Evolutionary conservation across 2,329 filamentous ascomycete species (phyloP).

Genomic region (Epichloe sibirici): DNA sequence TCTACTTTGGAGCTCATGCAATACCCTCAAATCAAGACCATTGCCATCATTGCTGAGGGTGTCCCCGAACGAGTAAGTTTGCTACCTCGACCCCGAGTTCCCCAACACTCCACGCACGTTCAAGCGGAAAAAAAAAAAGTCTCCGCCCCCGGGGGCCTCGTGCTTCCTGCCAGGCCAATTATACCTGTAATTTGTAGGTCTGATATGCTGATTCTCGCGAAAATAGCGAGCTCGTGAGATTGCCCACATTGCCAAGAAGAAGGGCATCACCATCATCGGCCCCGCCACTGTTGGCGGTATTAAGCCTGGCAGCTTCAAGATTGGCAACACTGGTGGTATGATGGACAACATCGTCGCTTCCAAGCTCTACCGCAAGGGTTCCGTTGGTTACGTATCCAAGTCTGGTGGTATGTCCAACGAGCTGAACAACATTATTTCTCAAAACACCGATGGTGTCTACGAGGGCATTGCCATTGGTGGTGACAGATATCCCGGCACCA

Average conservation of each 20-base stretch:
- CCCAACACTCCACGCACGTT: too few species aligned
- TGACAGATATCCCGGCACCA: constrained; percentile 97
- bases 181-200: too few species aligned
- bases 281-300: constrained; percentile 98
- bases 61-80: constrained; percentile 85
- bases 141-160: too few species aligned
- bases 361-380: constrained; percentile 99
- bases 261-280: constrained; percentile 97
- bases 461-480: constrained; percentile 99
- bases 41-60: constrained; percentile 99
- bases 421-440: constrained; percentile 97
- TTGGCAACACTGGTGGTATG: constrained; percentile 99
- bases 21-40: constrained; percentile 91
- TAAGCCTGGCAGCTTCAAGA: constrained; percentile 99
- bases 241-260: constrained; percentile 90
- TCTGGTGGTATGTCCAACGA: constrained; percentile 99
- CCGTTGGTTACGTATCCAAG: constrained; percentile 98
- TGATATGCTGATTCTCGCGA: constrained; percentile 10
- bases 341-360: constrained; percentile 99
- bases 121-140: too few species aligned
- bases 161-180: too few species aligned
- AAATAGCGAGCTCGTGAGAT: constrained; percentile 88
- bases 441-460: constrained; percentile 94
- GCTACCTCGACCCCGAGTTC: neutral
- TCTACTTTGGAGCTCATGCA: constrained; percentile 99